These are phyloP conservation scores for Fusarium xylarioides DNA, from an alignment of 2,329 filamentous ascomycete genomes.

Conservation along the genomic window DNA sequence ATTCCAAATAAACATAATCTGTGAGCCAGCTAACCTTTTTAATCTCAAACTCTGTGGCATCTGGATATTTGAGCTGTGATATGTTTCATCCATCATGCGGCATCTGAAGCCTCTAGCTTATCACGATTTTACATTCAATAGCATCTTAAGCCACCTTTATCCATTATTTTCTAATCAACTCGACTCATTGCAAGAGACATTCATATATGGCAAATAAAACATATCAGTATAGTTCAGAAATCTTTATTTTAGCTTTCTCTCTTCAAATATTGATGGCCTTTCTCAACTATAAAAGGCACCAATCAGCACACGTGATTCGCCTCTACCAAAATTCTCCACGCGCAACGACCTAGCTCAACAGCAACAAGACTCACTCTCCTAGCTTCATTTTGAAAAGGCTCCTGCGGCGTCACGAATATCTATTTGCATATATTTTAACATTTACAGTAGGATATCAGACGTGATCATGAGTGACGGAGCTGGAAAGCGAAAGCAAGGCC, in stretches of 20 bases:
- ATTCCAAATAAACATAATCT: neutral
- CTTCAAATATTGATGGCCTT: neutral
- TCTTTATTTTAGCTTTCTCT: neutral
- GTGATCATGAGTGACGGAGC: slow-evolving; percentile 44
- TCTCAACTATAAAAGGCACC: neutral
- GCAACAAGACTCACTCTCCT: neutral
- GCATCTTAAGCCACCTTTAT: neutral
- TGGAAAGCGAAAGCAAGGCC: slow-evolving; percentile 50
- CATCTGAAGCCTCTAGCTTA: neutral
- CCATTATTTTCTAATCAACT: neutral
- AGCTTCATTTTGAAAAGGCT: neutral
- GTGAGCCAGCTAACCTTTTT: too few species aligned
- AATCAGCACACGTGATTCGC: slow-evolving; percentile 29
- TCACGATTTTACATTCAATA: neutral
- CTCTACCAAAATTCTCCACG: slow-evolving; percentile 34
- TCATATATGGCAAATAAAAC: neutral
- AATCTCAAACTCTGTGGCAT: neutral
- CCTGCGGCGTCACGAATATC: neutral
- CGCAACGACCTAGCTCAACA: slow-evolving; percentile 9
- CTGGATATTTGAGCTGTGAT: neutral
- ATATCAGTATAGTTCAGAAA: neutral
- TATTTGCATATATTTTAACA: neutral
- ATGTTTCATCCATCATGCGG: neutral
- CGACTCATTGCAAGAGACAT: neutral
- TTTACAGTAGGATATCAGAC: neutral